phyloP scores from a whole-genome alignment of 2,329 filamentous ascomycete species.

The Coniochaeta pulveracea region DNA sequence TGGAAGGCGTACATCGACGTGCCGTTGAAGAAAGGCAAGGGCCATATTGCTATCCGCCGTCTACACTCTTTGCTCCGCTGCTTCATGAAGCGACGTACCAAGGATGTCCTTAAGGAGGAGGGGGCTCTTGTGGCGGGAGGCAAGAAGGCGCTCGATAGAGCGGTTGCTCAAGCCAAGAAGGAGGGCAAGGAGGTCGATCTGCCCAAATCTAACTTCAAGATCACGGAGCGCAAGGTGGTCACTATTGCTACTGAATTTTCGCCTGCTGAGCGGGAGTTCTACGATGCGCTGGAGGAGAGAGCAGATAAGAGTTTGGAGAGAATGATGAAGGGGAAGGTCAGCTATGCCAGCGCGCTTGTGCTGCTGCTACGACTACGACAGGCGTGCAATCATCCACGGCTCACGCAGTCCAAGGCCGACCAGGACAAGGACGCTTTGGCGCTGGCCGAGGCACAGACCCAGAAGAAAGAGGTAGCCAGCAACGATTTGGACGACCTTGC shows the following conservation, averaged over 20 bases:
- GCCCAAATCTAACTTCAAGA: slow-evolving; percentile 65
- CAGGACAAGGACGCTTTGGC: slow-evolving; percentile 79
- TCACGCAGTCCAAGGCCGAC: slow-evolving; percentile 75
- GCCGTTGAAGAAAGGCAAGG: slow-evolving; percentile 82
- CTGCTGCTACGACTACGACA: slow-evolving; percentile 83
- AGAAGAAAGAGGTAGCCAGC: slow-evolving; percentile 38
- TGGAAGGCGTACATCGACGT: slow-evolving; percentile 89
- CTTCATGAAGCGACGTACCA: slow-evolving; percentile 98
- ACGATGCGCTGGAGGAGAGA: slow-evolving; percentile 69
- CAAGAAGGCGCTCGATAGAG: slow-evolving; percentile 36
- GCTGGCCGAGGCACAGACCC: slow-evolving; percentile 43
- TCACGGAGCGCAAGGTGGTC: slow-evolving; percentile 82
- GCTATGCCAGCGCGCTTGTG: slow-evolving; percentile 89
- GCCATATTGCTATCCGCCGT: slow-evolving; percentile 77
- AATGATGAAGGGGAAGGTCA: slow-evolving; percentile 76
- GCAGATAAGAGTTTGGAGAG: slow-evolving; percentile 78
- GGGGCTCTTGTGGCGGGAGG: slow-evolving; percentile 70
- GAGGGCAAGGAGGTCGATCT: slow-evolving; percentile 31
- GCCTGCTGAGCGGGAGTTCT: slow-evolving; percentile 72
- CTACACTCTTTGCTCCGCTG: slow-evolving; percentile 77
- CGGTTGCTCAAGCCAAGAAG: slow-evolving; percentile 27
- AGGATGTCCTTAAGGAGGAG: slow-evolving; percentile 86
- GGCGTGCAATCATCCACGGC: slow-evolving; percentile 85
- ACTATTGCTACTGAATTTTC: slow-evolving; percentile 70
- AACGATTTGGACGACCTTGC: slow-evolving; percentile 73